phyloP scores from a whole-genome alignment of 1,284 basidiomycete species.

The Serendipita sp. region DNA sequence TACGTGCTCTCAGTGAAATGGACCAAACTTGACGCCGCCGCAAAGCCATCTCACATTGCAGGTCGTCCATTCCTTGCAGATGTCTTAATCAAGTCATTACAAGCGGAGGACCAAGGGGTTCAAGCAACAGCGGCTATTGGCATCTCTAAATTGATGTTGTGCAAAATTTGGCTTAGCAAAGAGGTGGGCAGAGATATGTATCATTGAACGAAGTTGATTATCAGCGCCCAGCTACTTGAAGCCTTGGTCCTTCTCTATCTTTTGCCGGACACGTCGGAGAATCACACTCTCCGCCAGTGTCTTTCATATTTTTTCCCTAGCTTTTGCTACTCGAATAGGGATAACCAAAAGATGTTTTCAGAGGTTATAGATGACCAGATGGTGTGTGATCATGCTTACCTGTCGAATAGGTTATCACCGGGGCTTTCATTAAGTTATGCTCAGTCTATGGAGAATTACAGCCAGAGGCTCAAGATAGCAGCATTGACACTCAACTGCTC shows the following conservation, averaged over 20 bases:
- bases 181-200: neutral
- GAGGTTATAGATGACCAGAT: slow-evolving; percentile 34
- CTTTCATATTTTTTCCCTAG: slow-evolving; percentile 96
- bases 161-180: neutral
- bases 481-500: slow-evolving; percentile 71
- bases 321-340: slow-evolving; percentile 73
- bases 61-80: neutral
- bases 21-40: neutral
- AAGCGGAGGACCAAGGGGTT: neutral
- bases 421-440: neutral
- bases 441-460: slow-evolving; percentile 56
- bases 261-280: slow-evolving; percentile 72
- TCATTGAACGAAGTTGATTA: neutral
- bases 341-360: slow-evolving; percentile 70
- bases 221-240: slow-evolving; percentile 49
- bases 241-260: slow-evolving; percentile 76
- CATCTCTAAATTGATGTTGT: neutral
- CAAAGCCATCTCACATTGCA: neutral
- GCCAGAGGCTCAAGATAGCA: slow-evolving; percentile 53
- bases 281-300: slow-evolving; percentile 83
- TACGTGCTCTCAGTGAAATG: neutral
- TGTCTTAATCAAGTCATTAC: slow-evolving; percentile 1
- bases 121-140: neutral
- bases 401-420: slow-evolving; percentile 51
- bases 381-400: neutral